Base-by-base conservation (phyloP, 2,329 filamentous ascomycete species). In the Eutypa lata region DNA sequence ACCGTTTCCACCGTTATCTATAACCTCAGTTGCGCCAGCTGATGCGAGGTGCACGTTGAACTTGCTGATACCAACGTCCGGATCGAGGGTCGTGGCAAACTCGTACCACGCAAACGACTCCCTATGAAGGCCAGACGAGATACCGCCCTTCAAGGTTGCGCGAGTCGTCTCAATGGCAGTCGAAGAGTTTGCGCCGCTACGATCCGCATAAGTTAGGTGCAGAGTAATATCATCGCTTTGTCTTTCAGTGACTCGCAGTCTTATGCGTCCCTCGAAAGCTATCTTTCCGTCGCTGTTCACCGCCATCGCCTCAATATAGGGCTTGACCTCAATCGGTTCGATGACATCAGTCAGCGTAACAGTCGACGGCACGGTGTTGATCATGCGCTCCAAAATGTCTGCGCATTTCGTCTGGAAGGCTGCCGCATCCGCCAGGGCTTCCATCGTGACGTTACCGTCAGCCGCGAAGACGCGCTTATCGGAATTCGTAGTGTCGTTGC, bases 371-470 rank as follows among this genome's bases (percentile, higher is more conserved):
- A 72, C 68, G 0, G 69, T 70, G 46, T 72, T 61, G 37, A 72
- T 65, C 69, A 72, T 72, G n/a, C 65, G 62, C 7, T 53, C 55
- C 8, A 72, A 64, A n/a, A 70, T 51, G 10, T 61, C 53, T 3
- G 59, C 53, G 31, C 69, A 72, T n/a, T 51, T 64, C 14, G 55
- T 64, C 28, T 69, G 64, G 59, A 79, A 79, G 13, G 64, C 64
- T 6, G 57, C 57, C 2, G 69, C 58, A 43, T 72, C 63, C 7
- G 68, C 67, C 62, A 78, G 62, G 1, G 66, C 61, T n/a, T 60
- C 64, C 47, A 79, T 73, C 1, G 74, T 77, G 18, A 63, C 67
- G 62, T 77, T 76, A 1, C 64, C 67, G 55, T 80, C 77, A 0
- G 74, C 68, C 26, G 57, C 61, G 54, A 76, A 80, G 21, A 79